These are phyloP conservation scores for Lumnitzera racemosa DNA, from an alignment of 345 rosid genomes.

Conservation along the genomic window DNA sequence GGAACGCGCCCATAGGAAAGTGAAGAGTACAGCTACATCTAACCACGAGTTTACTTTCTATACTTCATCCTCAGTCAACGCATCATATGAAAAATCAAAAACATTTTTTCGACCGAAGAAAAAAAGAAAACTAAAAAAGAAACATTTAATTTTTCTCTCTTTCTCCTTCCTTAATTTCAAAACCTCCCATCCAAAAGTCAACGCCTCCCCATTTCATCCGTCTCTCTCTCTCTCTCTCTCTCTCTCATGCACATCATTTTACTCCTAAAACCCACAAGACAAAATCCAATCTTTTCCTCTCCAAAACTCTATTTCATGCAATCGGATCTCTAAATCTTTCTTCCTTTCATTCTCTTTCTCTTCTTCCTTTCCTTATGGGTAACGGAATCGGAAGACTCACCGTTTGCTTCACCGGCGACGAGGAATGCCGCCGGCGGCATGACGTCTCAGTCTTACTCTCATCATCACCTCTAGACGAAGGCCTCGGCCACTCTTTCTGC, in stretches of 20 bases:
- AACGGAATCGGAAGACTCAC: conserved; percentile 69
- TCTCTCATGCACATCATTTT: conserved; percentile 12
- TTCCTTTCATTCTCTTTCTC: background rate
- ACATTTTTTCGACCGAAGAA: background rate
- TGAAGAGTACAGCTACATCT: no score
- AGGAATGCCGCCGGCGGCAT: conserved; percentile 32
- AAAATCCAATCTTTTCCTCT: background rate
- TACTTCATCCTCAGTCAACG: no score
- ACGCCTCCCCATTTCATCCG: conserved; percentile 28
- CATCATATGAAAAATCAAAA: background rate
- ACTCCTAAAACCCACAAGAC: background rate
- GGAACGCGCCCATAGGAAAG: no score
- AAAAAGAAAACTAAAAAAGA: conserved; percentile 4
- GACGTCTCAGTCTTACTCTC: conserved; percentile 24
- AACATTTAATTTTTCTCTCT: conserved; percentile 7
- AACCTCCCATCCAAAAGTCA: conserved; percentile 49
- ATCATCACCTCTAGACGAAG: conserved; percentile 71
- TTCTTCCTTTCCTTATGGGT: conserved; percentile 44
- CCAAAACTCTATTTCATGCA: conserved; percentile 1
- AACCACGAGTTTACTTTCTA: no score
- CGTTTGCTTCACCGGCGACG: conserved; percentile 65
- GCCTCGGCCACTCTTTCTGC: conserved; percentile 91
- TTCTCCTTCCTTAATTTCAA: conserved; percentile 13
- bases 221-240: conserved; percentile 13
- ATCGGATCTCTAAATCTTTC: background rate